These are phyloP conservation scores for Cercospora sojina DNA, from an alignment of 2,329 filamentous ascomycete species.

Conservation along the genomic window DNA sequence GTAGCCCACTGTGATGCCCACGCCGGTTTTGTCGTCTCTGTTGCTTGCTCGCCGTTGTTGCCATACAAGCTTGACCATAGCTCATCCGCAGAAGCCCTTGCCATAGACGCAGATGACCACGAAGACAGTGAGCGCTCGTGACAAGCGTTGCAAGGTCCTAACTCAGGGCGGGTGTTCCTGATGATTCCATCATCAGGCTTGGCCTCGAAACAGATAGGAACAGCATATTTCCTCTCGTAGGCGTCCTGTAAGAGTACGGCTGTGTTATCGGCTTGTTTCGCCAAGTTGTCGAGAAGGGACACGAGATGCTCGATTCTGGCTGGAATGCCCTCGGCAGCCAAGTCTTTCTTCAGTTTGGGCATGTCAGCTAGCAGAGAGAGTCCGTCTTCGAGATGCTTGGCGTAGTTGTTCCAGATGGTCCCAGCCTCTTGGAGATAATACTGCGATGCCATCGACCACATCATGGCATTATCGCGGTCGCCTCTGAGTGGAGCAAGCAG, in stretches of 20 bases:
- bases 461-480: neutral
- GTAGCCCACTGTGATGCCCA: neutral
- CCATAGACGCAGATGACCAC: neutral
- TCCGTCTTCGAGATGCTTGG: conserved; percentile 4
- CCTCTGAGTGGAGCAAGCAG: neutral
- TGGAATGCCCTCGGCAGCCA: conserved; percentile 5
- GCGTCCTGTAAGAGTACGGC: conserved; percentile 2
- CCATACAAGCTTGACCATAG: neutral
- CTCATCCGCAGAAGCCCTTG: neutral
- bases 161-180: neutral
- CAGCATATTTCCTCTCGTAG: neutral
- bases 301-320: conserved; percentile 3
- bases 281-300: neutral
- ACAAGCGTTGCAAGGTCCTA: neutral
- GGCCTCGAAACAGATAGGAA: neutral
- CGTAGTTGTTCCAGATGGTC: conserved; percentile 6
- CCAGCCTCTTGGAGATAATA: neutral
- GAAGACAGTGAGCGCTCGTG: conserved; percentile 2
- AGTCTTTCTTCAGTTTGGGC: neutral
- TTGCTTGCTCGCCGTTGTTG: neutral
- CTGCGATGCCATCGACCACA: neutral
- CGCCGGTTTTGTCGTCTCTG: neutral
- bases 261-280: neutral
- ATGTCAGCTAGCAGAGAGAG: neutral
- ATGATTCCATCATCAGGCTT: neutral